These are phyloP conservation scores for Ogataea siamensis DNA, from an alignment of 805 yeast genomes.

Conservation along the genomic window DNA sequence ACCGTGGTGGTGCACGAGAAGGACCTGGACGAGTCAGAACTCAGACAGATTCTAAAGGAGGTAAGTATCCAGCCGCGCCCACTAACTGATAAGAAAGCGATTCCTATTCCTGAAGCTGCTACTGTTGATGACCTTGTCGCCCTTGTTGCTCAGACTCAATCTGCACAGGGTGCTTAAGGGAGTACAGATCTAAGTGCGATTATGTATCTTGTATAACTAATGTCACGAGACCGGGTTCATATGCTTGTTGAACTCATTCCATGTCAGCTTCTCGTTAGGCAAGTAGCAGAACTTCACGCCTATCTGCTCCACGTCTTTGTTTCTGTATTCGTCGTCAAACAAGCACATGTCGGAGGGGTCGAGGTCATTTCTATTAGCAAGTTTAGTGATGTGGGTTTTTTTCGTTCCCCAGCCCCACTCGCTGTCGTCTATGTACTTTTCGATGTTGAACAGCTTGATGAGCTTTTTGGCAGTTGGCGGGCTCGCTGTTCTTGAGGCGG, in stretches of 20 bases:
- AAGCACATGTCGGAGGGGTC: conserved; percentile 49
- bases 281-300: conserved; percentile 72
- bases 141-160: conserved; percentile 44
- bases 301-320: conserved; percentile 67
- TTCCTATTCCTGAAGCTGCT: conserved; percentile 45
- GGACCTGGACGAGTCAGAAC: conserved; percentile 37
- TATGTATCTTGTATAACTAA: conserved; percentile 5
- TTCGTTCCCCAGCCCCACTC: conserved; percentile 73
- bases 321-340: conserved; percentile 79
- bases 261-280: conserved; percentile 53
- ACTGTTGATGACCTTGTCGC: conserved; percentile 45
- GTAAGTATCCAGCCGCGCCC: conserved; percentile 34
- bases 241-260: conserved; percentile 40
- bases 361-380: conserved; percentile 47
- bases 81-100: conserved; percentile 39
- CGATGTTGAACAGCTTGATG: conserved; percentile 50
- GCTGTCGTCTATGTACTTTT: conserved; percentile 50
- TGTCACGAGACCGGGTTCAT: conserved; percentile 2
- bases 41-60: conserved; percentile 37
- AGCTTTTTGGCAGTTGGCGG: conserved; percentile 74
- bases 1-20: conserved; percentile 29
- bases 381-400: conserved; percentile 50
- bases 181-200: conserved; percentile 5
- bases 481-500: conserved; percentile 78
- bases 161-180: conserved; percentile 16